Evolutionary conservation across 257 asterid species (phyloP).

Genomic region (Solanum infundibuliforme): DNA sequence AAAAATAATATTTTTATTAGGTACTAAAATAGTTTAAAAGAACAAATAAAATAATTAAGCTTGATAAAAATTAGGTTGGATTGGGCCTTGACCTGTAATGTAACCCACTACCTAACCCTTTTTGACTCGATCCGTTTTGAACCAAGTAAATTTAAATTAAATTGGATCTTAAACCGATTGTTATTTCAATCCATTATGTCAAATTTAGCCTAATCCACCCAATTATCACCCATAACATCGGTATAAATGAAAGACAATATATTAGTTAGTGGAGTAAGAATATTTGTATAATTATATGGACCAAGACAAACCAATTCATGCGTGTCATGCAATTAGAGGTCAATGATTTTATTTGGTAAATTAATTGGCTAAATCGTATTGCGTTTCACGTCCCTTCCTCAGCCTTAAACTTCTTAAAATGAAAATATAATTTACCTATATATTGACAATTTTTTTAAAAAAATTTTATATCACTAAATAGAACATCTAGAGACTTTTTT

Average conservation of each 20-base stretch:
- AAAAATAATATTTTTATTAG: too few relatives aligned
- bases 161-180: fast-evolving
- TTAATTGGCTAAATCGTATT: background rate
- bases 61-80: too few relatives aligned
- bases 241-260: background rate
- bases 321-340: background rate
- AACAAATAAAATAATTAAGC: background rate
- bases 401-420: background rate
- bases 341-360: background rate
- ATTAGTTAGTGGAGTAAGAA: background rate
- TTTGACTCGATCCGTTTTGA: too few relatives aligned
- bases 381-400: background rate
- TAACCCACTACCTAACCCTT: too few relatives aligned
- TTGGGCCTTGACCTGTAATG: background rate
- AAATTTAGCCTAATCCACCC: background rate
- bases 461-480: too few relatives aligned
- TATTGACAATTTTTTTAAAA: background rate
- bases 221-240: background rate
- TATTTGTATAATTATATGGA: background rate
- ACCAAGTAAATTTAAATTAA: too few relatives aligned
- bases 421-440: background rate
- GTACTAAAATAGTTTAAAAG: too few relatives aligned
- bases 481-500: too few relatives aligned
- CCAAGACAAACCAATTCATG: background rate
- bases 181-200: too few relatives aligned